Percentiles rank a stretch among this genome's conserved stretches.
Evolutionary conservation across 1,139 yeast genomes (phyloP).

Genomic region (Candida gigantensis): DNA sequence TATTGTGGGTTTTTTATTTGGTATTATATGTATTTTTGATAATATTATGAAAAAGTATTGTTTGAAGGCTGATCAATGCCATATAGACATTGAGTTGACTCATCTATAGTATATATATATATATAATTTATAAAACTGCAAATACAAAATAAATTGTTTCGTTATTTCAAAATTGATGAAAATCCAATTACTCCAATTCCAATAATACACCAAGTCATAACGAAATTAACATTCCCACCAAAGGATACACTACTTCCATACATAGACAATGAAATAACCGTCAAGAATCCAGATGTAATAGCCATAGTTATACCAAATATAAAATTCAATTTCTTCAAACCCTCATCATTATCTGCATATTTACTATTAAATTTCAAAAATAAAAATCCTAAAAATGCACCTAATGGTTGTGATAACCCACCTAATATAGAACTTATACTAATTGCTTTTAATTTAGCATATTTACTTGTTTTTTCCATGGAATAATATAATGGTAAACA

Average conservation of each 20-base stretch:
- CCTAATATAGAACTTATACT: conserved; percentile 69
- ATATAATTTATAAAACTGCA: neutral
- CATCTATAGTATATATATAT: no score
- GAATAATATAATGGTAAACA: conserved; percentile 86
- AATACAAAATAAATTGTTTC: neutral
- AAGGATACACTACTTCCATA: conserved; percentile 73
- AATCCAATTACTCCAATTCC: conserved; percentile 48
- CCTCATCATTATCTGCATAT: conserved; percentile 22
- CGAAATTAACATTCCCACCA: conserved; percentile 60
- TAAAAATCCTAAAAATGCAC: conserved; percentile 73
- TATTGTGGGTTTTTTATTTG: neutral
- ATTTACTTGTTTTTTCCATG: conserved; percentile 25
- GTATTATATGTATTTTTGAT: neutral
- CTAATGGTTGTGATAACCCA: conserved; percentile 84
- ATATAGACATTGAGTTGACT: no score
- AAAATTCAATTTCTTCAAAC: conserved; percentile 35
- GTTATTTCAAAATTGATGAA: conserved; percentile 19
- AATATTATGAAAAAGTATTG: neutral
- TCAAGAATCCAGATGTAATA: conserved; percentile 79
- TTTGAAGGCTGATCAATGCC: no score
- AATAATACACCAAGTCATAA: conserved; percentile 51
- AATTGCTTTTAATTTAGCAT: conserved; percentile 62
- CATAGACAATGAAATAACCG: conserved; percentile 83
- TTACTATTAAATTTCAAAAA: conserved; percentile 48
- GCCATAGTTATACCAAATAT: conserved; percentile 69